phyloP scores from a whole-genome alignment of 2,329 filamentous ascomycete genomes.

The Pseudogymnoascus sp. region DNA sequence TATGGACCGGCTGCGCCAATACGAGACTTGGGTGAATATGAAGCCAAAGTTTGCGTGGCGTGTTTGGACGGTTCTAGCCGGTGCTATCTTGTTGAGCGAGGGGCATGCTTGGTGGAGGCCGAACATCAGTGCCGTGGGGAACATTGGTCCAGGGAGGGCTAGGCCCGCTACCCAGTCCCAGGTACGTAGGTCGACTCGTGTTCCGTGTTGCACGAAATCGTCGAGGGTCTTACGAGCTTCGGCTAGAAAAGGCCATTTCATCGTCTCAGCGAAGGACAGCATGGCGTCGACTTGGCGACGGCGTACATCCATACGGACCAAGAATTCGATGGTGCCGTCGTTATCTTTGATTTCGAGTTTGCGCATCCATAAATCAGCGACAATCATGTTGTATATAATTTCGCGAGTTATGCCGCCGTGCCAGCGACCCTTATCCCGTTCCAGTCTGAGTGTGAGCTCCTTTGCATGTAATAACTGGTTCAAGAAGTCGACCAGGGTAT shows the following conservation, averaged over 20 bases:
- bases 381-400: neutral
- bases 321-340: neutral
- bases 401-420: neutral
- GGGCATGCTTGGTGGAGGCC: neutral
- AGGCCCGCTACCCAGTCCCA: neutral
- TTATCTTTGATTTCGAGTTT: neutral
- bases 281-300: neutral
- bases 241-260: neutral
- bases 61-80: neutral
- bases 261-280: neutral
- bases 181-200: neutral
- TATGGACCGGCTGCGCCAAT: neutral
- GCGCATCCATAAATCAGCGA: neutral
- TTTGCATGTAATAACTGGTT: neutral
- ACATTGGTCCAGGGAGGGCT: neutral
- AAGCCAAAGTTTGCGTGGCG: neutral
- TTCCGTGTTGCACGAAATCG: neutral
- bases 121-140: neutral
- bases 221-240: neutral
- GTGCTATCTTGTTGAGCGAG: neutral
- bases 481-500: neutral
- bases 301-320: neutral
- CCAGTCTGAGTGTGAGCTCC: neutral
- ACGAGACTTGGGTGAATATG: neutral
- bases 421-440: neutral